Conservation (phyloP, 2,329 filamentous ascomycete species). For the Monosporascus cannonballus region DNA sequence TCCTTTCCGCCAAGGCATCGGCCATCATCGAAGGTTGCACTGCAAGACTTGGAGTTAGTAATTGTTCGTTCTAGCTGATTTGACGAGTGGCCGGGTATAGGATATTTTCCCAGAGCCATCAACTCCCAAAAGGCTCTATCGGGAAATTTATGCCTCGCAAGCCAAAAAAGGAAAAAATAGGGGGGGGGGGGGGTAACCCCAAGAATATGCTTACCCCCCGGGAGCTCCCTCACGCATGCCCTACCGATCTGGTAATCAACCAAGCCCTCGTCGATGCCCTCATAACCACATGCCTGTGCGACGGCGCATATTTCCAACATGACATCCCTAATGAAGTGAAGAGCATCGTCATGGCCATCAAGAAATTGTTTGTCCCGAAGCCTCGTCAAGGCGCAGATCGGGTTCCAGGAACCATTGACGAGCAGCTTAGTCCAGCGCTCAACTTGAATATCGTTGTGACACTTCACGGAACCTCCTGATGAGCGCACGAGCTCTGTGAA, state of each 20-base stretch:
- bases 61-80: too few species aligned
- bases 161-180: too few species aligned
- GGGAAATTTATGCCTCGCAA: too few species aligned
- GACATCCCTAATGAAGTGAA: conserved; percentile 22
- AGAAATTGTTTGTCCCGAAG: conserved; percentile 42
- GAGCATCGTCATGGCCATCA: conserved; percentile 11
- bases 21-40: conserved; percentile 27
- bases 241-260: conserved; percentile 24
- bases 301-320: conserved; percentile 28
- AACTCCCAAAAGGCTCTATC: too few species aligned
- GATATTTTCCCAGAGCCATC: too few species aligned
- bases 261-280: conserved; percentile 18
- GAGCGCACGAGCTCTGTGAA: conserved; percentile 36
- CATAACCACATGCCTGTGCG: conserved; percentile 27
- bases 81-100: too few species aligned
- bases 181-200: too few species aligned
- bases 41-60: too few species aligned
- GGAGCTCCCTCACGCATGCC: conserved; percentile 11
- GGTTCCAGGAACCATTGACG: conserved; percentile 50
- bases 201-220: conserved; percentile 5
- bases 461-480: conserved; percentile 35
- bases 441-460: conserved; percentile 43
- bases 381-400: conserved; percentile 45
- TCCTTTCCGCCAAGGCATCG: conserved; percentile 21
- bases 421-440: conserved; percentile 50